These are phyloP conservation scores for Oryza coarctata DNA, from an alignment of 176 grass and related monocot genomes.

Conservation along the genomic window DNA sequence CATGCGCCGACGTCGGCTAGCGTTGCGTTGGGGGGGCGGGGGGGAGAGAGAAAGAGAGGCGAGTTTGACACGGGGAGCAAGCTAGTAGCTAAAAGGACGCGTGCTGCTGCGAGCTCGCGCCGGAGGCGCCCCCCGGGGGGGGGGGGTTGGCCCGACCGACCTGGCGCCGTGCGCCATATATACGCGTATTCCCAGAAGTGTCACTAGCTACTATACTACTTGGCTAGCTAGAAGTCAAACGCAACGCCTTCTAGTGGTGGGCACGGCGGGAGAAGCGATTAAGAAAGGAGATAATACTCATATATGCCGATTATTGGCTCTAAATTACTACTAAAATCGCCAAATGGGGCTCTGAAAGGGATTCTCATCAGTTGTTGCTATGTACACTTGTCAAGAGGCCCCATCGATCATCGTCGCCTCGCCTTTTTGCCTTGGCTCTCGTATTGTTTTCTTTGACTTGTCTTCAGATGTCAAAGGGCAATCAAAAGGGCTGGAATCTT, in stretches of 20 bases:
- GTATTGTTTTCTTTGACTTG: slow-evolving; percentile 36
- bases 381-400: background rate
- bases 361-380: background rate
- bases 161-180: slow-evolving; percentile 31
- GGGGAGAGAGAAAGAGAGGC: background rate
- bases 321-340: background rate
- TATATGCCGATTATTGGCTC: background rate
- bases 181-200: slow-evolving; percentile 22
- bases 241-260: slow-evolving; percentile 27
- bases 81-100: slow-evolving; percentile 5
- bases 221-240: slow-evolving; percentile 33
- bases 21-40: background rate
- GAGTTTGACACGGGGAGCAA: slow-evolving; percentile 27
- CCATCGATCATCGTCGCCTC: background rate
- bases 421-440: background rate
- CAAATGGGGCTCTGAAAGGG: background rate
- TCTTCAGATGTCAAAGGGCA: slow-evolving; percentile 21
- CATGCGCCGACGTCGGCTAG: slow-evolving; percentile 13
- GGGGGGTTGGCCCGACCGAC: slow-evolving; percentile 37
- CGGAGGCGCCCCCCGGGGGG: too few species aligned
- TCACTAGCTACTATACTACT: background rate
- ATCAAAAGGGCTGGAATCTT: slow-evolving; percentile 18
- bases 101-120: slow-evolving; percentile 17
- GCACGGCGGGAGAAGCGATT: slow-evolving; percentile 34
- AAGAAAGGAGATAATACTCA: background rate